Evolutionary conservation across 257 asterid species (phyloP), one percentile per base, ranked within the genome.

Genomic region (Echites panduratus): DNA sequence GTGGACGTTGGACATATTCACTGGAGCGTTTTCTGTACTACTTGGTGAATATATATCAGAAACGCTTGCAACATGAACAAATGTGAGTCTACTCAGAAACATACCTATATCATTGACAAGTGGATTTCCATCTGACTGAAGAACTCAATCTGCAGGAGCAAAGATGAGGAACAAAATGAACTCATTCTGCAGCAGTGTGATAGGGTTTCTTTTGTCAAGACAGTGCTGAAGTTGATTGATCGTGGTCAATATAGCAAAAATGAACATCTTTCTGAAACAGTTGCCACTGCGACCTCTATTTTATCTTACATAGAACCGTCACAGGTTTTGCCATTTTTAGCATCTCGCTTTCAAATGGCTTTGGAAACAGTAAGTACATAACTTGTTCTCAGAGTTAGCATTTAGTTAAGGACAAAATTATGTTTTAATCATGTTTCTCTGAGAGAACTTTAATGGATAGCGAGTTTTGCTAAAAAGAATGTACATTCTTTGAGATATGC

Each of bases 181-280:
- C 66, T 76, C 57, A 85, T 84, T 85, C 75, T 95, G 78, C 76
- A 80, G 75, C 89, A 87, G 82, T 73, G 89, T 63, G 98, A 95
- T 74, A 85, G 98, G 85, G 82, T 83, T 84, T 79, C 93, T 78
- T 95, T 92, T 83, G 91, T 95, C 64, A 87, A 77, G 76, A 70
- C 89, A 58, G 71, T 91, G 69, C 87, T 95, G 86, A 95, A 86
- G 88, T 84, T 95, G 72, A 89, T 95, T 79, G 98, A 95, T 65
- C 99, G 99, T 57, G 99, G 99, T 70, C 99, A 95, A 75, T 95
- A 95, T 77, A 95, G 99, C 89, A 95, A 95, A 85, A 86, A 86
- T 79, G 93, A 89, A 48, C 88, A 87, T 77, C 98, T 95, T 78
- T 86, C 99, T 45, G 95, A 90, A 85, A 95, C 99, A 71, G 99